Base-by-base conservation (phyloP, 306 rosid species). In the Castanea sativa region DNA sequence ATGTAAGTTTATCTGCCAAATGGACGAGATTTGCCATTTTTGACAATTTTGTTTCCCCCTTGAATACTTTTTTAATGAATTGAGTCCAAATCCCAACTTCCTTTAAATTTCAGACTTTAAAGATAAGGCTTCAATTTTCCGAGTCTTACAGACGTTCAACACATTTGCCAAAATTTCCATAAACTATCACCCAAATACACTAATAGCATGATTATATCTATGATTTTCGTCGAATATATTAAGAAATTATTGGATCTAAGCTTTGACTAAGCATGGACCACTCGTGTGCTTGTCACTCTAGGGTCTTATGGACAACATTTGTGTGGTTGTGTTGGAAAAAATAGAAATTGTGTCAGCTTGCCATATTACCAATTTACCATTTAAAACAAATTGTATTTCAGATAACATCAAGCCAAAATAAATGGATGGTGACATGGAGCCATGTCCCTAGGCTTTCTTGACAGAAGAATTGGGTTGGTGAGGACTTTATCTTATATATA, bases 391-490 rank as follows among this genome's bases (percentile, higher is more conserved):
- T 33, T 23, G 5, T 51, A 63, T n/a, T 10, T 18, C 51, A 23
- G 68, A 58, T 49, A 49, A 65, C 79, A 63, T 60, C 30, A 30
- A 55, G 6, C 15, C 77, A 27, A 18, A 5, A 55, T 3, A 23
- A 53, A 60, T 73, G 74, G 81, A 63, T 75, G 69, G 30, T 76
- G 81, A 76, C 38, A 52, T 9, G 75, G 45, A 6, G 85, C 75
- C 81, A 71, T 12, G 70, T 81, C 77, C 63, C 69, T 18, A 1
- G 15, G 45, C 52, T 29, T 30, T 43, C 55, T 58, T 45, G 20
- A 13, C 30, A 43, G 49, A 16, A 16, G 23, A 32, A 20, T 30
- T 14, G 51, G 61, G 53, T 23, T 10, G 38, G 57, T 29, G 82
- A 49, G 53, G 14, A 49, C 30, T 59, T 11, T 59, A 8, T 11